Evolutionary conservation across 208 protist species (phyloP).

Genomic region (Phytomonas sp.): DNA sequence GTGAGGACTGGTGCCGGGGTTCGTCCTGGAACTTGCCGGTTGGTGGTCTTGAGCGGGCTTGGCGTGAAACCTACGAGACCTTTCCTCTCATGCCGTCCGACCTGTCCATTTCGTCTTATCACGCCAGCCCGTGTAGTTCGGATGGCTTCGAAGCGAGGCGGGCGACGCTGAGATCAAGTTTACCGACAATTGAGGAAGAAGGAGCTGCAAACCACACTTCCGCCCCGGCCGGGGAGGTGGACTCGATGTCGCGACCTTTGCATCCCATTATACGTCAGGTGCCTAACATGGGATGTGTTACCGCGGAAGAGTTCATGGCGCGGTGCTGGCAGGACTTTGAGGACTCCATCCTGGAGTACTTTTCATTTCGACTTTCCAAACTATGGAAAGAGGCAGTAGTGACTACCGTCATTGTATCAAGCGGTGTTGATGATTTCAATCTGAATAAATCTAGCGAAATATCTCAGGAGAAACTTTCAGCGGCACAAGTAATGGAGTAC

Average conservation of each 20-base stretch:
- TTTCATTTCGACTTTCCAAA: constrained; percentile 22
- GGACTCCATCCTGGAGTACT: constrained; percentile 32
- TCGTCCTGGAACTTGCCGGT: constrained; percentile 6
- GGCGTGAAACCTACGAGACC: constrained; percentile 36
- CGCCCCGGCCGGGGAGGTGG: not conserved
- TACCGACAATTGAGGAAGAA: not conserved
- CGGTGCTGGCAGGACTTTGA: constrained; percentile 40
- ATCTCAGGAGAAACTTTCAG: not conserved
- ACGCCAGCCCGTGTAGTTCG: not conserved
- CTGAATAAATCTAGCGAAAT: constrained; percentile 2
- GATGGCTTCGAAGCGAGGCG: not conserved
- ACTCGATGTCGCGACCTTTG: not conserved
- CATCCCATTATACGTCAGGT: constrained; percentile 24
- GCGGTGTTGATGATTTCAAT: not conserved
- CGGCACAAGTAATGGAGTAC: constrained; percentile 47
- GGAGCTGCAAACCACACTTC: not conserved
- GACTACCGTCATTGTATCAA: not conserved
- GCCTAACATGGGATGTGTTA: constrained; percentile 22
- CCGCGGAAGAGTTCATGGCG: constrained; percentile 26
- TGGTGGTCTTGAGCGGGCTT: constrained; percentile 29
- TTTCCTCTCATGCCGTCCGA: constrained; percentile 21
- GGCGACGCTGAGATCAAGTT: not conserved
- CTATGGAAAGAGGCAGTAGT: not conserved
- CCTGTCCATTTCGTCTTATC: not conserved
- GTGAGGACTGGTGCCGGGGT: constrained; percentile 25